phyloP scores from a whole-genome alignment of 805 yeast species.

The Deakozyma indianensis region DNA sequence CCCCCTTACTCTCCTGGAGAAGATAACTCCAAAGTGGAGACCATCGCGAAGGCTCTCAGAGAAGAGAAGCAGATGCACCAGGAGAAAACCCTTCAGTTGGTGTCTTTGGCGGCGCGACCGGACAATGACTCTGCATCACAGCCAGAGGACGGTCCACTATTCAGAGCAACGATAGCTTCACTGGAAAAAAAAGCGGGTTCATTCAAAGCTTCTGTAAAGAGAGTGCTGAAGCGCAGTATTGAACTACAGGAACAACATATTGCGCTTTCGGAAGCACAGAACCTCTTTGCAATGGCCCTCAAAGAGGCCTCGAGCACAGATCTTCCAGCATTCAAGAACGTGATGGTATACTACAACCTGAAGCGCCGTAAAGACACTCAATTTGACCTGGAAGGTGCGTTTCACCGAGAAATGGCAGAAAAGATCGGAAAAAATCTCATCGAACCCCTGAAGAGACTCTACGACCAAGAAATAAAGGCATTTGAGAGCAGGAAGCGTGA shows the following conservation, averaged over 20 bases:
- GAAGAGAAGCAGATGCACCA: neutral
- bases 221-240: conserved; percentile 23
- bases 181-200: conserved; percentile 24
- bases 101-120: conserved; percentile 14
- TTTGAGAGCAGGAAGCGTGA: conserved; percentile 27
- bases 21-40: neutral
- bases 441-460: conserved; percentile 24
- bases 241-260: conserved; percentile 19
- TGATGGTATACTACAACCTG: conserved; percentile 15
- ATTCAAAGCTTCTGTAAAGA: conserved; percentile 22
- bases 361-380: conserved; percentile 9
- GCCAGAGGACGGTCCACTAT: conserved; percentile 31
- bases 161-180: conserved; percentile 25
- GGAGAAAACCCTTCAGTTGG: conserved; percentile 2
- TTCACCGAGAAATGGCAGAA: conserved; percentile 11
- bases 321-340: conserved; percentile 18
- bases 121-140: conserved; percentile 17
- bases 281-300: conserved; percentile 19
- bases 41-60: neutral
- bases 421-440: conserved; percentile 21
- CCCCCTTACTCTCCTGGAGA: conserved; percentile 4
- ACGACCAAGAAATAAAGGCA: conserved; percentile 27
- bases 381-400: conserved; percentile 14
- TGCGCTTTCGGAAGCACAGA: conserved; percentile 21
- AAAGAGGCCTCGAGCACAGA: conserved; percentile 19